Conservation (phyloP, 1,284 basidiomycete species). For the Anthracocystis setariae region DNA sequence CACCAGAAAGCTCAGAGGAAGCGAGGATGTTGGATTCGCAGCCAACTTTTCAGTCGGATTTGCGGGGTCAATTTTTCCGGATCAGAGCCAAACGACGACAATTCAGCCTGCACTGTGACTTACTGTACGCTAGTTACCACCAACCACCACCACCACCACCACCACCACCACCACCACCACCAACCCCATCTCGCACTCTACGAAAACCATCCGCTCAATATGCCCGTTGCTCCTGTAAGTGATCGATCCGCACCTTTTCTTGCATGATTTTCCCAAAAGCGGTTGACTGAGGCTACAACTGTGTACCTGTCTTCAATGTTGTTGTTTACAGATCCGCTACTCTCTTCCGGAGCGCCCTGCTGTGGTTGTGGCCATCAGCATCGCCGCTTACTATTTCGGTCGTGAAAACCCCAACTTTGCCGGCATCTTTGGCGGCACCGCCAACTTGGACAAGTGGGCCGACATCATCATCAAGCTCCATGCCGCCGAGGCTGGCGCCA, state of each 20-base stretch:
- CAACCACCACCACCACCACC: background rate
- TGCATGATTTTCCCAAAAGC: background rate
- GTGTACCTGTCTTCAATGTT: no score
- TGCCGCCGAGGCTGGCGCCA: constrained; percentile 36
- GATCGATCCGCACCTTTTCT: background rate
- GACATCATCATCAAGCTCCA: constrained; percentile 24
- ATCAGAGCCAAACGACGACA: no score
- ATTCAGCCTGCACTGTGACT: no score
- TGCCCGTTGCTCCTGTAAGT: constrained; percentile 1
- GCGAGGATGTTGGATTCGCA: no score
- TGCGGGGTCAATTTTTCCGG: no score
- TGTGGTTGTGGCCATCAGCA: constrained; percentile 2
- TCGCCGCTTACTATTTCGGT: constrained; percentile 33
- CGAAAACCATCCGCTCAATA: background rate
- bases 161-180: no score
- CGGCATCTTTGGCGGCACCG: constrained; percentile 29
- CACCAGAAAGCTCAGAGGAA: no score
- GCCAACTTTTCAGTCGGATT: no score
- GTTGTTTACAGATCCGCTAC: constrained; percentile 22
- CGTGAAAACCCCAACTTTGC: constrained; percentile 32
- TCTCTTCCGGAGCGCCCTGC: constrained; percentile 37
- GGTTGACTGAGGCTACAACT: background rate
- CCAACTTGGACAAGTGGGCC: constrained; percentile 36
- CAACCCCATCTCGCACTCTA: background rate
- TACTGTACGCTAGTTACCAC: no score